Percentiles rank a stretch among this genome's conserved stretches.
Evolutionary conservation across 495 filamentous ascomycete species (phyloP).

Genomic region (Xylaria nigripes): DNA sequence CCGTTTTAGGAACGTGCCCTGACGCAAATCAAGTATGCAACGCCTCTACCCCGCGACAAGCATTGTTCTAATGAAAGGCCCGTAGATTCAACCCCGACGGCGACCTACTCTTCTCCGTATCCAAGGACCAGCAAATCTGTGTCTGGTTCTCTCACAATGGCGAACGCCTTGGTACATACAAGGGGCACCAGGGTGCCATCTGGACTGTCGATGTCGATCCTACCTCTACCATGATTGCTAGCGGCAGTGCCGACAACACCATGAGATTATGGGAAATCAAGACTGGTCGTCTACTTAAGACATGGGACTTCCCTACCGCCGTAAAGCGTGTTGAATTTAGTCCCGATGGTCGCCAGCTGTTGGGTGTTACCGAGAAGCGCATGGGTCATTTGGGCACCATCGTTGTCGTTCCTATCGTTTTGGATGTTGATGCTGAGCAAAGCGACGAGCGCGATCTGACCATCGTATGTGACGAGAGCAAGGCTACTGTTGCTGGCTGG

Average conservation of each 20-base stretch:
- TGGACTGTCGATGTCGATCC: constrained; percentile 99
- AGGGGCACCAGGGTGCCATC: constrained; percentile 92
- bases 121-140: constrained; percentile 96
- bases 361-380: constrained; percentile 96
- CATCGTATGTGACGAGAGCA: constrained; percentile 88
- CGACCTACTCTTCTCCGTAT: constrained; percentile 92
- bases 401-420: constrained; percentile 76
- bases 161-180: constrained; percentile 91
- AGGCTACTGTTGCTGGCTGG: constrained; percentile 95
- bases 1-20: constrained; percentile 71
- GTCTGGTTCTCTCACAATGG: constrained; percentile 92
- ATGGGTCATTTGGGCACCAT: constrained; percentile 92
- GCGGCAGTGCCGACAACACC: constrained; percentile 95
- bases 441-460: constrained; percentile 67
- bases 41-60: constrained; percentile 17
- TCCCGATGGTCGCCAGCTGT: constrained; percentile 76
- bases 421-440: constrained; percentile 75
- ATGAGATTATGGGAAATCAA: constrained; percentile 95
- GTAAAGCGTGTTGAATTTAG: constrained; percentile 96
- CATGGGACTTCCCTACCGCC: constrained; percentile 92
- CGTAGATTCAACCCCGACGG: constrained; percentile 84
- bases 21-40: constrained; percentile 83
- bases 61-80: constrained; percentile 12
- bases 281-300: constrained; percentile 86
- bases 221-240: constrained; percentile 85